Evolutionary conservation across 1,284 basidiomycete genomes (phyloP), one percentile per base, ranked within the genome.

Genomic region (Ganoderma leucocontextum): DNA sequence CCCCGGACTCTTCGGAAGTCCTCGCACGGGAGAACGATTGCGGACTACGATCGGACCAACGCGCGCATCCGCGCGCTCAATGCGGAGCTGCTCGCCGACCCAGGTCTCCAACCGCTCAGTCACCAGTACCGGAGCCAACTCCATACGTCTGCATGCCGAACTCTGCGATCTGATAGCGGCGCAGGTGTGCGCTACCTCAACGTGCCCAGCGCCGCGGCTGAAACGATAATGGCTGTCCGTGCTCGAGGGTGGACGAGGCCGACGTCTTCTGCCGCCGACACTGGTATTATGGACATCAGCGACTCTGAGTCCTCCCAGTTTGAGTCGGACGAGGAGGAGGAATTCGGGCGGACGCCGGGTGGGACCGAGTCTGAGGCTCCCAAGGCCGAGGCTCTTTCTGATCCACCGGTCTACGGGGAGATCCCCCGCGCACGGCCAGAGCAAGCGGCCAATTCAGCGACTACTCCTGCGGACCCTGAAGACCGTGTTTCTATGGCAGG

Each of bases 251-350:
- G 22, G 52, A 55, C 10, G 52, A 15, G 52, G 29, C 15, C 29
- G 29, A 10, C 52, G 29, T 35, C 52, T 29, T 33, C 52, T 9
- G 15, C 29, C 15, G 29, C 29, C 29, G 29, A 22, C 15, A 55
- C 52, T 13, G 52, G 52, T 33, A 55, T 55, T 13, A 29, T 55
- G 52, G 52, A 55, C 29, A 55, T 55, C 52, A 55, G 52, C 33
- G 52, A 55, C 10, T 55, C 52, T 6, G 52, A 55, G 52, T 55
- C 52, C 13, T 55, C 52, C 29, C 13, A 55, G 52, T 55, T 55
- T 15, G 52, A 55, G 15, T 55, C 52, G 6, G 47, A 52, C 6
- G 13, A 33, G 13, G 52, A 19, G 13, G 29, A 15, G 52, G 13
- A 9, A 35, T 49, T 4, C 10, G 22, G 10, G 22, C 22, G 22